A percentile compares a stretch with the other conserved stretches of the same genome.
These are phyloP conservation scores for Ascochyta clinopodiicola DNA, from an alignment of 2,329 filamentous ascomycete genomes.

Conservation along the genomic window DNA sequence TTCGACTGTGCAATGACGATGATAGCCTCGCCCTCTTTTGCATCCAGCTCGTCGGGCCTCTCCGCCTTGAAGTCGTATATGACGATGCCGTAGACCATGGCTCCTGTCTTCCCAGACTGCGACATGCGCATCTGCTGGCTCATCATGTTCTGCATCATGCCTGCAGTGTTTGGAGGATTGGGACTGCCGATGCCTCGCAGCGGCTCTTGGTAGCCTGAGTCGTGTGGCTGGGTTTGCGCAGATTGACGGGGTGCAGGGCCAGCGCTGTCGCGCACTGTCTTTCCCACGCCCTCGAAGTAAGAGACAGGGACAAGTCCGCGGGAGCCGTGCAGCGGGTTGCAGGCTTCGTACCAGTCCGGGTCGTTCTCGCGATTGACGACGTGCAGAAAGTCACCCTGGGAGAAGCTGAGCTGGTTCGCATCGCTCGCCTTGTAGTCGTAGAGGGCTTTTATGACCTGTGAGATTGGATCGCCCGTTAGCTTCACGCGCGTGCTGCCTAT, in stretches of 20 bases:
- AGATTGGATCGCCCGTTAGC: constrained; percentile 34
- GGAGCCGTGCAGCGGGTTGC: constrained; percentile 89
- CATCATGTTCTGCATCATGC: constrained; percentile 27
- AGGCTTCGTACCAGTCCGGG: constrained; percentile 96
- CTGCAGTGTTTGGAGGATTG: constrained; percentile 35
- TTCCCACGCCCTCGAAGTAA: constrained; percentile 91
- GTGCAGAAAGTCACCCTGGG: constrained; percentile 96
- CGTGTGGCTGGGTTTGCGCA: constrained; percentile 70
- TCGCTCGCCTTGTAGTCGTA: constrained; percentile 89
- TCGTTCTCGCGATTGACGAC: constrained; percentile 97
- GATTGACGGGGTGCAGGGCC: constrained; percentile 50
- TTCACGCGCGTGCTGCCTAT: constrained; percentile 28
- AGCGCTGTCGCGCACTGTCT: constrained; percentile 87
- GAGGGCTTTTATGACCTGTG: constrained; percentile 92
- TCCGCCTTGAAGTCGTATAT: constrained; percentile 97
- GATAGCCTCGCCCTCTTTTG: constrained; percentile 93
- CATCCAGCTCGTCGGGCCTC: constrained; percentile 92
- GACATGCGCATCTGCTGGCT: constrained; percentile 44
- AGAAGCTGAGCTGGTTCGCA: constrained; percentile 79
- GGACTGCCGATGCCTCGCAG: constrained; percentile 37
- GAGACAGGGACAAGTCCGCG: constrained; percentile 91
- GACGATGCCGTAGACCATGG: constrained; percentile 96
- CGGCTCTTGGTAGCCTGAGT: constrained; percentile 83
- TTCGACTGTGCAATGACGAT: constrained; percentile 99
- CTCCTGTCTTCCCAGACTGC: constrained; percentile 65